Conservation (phyloP, 441 rosid genomes). For the Dalechampia spathulata region DNA sequence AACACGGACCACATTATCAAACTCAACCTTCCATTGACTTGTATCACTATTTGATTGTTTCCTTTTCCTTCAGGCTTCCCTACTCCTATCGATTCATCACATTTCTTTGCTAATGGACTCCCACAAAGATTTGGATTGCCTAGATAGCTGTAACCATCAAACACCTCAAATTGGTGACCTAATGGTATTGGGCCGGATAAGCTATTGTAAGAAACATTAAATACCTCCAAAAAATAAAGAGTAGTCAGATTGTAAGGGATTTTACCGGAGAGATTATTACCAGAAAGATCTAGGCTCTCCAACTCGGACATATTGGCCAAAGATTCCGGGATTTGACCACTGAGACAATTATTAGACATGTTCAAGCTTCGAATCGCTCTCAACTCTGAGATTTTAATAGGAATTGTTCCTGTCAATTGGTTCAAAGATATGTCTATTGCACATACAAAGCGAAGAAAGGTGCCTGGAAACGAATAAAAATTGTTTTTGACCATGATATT, state of each 20-base stretch:
- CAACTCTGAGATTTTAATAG: neutral
- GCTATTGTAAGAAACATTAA: conserved; percentile 1
- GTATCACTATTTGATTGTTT: neutral
- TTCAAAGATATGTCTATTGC: neutral
- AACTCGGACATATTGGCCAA: neutral
- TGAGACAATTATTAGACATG: conserved; percentile 2
- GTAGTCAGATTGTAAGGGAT: neutral
- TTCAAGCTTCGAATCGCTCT: rapidly evolving
- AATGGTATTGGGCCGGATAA: neutral
- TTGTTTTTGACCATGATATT: neutral
- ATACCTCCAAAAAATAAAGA: neutral
- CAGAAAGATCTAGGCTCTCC: neutral
- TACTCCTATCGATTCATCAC: neutral
- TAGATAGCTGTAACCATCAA: neutral
- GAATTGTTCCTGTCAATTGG: conserved; percentile 3
- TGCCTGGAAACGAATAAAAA: neutral
- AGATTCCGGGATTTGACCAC: neutral
- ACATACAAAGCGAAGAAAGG: neutral
- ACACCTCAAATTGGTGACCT: neutral
- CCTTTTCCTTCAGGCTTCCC: neutral
- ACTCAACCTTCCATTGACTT: neutral
- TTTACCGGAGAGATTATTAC: neutral
- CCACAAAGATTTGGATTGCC: conserved; percentile 7
- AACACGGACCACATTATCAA: too few relatives aligned
- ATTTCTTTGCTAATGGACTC: neutral